phyloP scores from a whole-genome alignment of 2,329 filamentous ascomycete genomes.

The Talaromyces sp. region DNA sequence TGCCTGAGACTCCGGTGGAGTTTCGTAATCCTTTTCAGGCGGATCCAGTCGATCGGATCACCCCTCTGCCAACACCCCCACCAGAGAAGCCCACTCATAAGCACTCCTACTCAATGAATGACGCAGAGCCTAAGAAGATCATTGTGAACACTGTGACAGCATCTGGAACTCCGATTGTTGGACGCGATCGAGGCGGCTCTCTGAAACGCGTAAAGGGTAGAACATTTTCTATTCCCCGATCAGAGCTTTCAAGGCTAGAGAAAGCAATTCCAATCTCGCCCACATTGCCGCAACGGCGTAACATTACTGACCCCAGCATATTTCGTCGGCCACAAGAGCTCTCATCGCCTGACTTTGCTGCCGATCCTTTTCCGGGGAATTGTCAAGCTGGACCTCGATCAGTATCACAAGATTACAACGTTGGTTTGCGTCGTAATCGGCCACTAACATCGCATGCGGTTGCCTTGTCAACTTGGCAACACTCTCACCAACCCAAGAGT shows the following conservation, averaged over 20 bases:
- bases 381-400: constrained; percentile 23
- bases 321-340: constrained; percentile 40
- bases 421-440: constrained; percentile 26
- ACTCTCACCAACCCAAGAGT: constrained; percentile 22
- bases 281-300: constrained; percentile 35
- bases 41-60: constrained; percentile 3
- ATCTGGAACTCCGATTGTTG: constrained; percentile 26
- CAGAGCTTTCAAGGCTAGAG: constrained; percentile 30
- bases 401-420: constrained; percentile 28
- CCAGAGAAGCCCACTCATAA: constrained; percentile 17
- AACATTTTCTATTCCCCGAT: constrained; percentile 33
- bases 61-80: constrained; percentile 6
- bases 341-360: constrained; percentile 28
- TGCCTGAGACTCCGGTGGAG: constrained; percentile 25
- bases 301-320: constrained; percentile 45
- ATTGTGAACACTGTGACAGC: constrained; percentile 24
- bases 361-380: constrained; percentile 14
- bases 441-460: constrained; percentile 33
- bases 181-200: constrained; percentile 36
- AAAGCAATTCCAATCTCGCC: constrained; percentile 25
- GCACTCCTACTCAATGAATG: constrained; percentile 23
- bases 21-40: constrained; percentile 38
- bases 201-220: constrained; percentile 33
- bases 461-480: constrained; percentile 32
- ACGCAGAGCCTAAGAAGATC: constrained; percentile 28